Evolutionary conservation across 257 asterid genomes (phyloP).

Genomic region (Haberlea rhodopensis): DNA sequence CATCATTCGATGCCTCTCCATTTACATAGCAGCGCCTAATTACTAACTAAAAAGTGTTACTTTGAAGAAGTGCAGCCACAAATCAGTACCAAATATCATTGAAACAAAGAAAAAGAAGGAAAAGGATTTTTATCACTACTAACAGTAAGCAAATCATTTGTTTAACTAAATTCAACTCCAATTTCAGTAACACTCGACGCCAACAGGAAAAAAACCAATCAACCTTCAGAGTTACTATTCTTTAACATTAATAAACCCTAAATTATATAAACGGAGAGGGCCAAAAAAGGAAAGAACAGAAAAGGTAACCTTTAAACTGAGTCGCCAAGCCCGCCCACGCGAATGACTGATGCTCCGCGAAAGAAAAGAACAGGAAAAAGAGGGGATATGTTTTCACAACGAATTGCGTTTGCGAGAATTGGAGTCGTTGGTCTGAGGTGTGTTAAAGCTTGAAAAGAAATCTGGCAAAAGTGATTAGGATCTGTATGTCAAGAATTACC

Average conservation of each 20-base stretch:
- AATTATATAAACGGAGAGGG: neutral
- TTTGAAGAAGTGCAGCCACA: neutral
- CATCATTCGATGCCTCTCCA: neutral
- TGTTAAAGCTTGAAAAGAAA: neutral
- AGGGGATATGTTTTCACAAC: neutral
- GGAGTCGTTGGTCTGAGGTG: neutral
- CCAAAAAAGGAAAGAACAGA: no score
- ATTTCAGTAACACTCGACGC: neutral
- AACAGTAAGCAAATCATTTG: neutral
- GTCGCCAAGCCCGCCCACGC: neutral
- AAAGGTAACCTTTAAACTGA: neutral
- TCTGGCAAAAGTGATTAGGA: neutral
- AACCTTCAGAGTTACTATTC: neutral
- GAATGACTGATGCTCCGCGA: neutral
- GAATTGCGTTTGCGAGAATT: neutral
- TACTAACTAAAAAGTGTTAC: neutral
- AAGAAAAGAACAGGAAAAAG: neutral
- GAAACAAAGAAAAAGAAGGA: neutral
- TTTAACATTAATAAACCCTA: neutral
- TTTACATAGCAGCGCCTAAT: neutral
- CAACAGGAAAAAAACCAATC: constrained; percentile 14
- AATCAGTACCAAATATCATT: neutral
- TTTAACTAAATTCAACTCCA: constrained; percentile 3
- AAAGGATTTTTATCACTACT: neutral
- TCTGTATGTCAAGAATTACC: no score